These are phyloP conservation scores for Coemansia sp. DNA, from an alignment of 192 early-diverging fungal genomes.

Conservation along the genomic window DNA sequence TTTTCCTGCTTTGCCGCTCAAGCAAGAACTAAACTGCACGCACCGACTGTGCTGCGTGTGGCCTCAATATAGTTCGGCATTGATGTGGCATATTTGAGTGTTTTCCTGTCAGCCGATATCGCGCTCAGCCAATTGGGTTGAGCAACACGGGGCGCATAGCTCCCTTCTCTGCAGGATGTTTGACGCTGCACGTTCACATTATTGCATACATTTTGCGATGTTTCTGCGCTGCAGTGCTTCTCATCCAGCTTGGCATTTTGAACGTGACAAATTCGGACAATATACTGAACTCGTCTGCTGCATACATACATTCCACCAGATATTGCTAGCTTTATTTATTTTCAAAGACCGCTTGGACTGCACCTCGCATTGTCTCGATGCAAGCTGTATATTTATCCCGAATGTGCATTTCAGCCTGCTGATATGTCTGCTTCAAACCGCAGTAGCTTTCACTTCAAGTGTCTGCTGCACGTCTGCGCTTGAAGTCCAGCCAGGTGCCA, in stretches of 20 bases:
- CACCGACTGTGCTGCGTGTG: no score
- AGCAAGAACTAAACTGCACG: no score
- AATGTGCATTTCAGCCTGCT: neutral
- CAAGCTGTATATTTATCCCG: no score
- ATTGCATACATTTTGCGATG: neutral
- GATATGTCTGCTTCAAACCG: neutral
- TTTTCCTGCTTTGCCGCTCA: neutral
- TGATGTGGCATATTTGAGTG: neutral
- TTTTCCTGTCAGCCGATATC: neutral
- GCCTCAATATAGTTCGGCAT: no score
- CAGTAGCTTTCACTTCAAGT: neutral
- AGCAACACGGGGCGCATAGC: neutral
- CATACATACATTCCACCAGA: constrained; percentile 2
- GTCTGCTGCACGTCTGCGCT: neutral
- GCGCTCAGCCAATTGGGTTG: neutral
- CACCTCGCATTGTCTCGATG: no score
- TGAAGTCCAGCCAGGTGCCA: neutral
- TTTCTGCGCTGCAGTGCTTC: neutral
- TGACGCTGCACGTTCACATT: constrained; percentile 9
- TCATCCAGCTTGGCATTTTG: neutral
- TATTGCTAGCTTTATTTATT: neutral
- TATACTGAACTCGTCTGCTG: neutral
- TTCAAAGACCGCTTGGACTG: neutral
- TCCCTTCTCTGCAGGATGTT: neutral
- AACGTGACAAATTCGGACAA: neutral